Conservation (phyloP, 2,329 filamentous ascomycete species). For the Alternaria sp. region DNA sequence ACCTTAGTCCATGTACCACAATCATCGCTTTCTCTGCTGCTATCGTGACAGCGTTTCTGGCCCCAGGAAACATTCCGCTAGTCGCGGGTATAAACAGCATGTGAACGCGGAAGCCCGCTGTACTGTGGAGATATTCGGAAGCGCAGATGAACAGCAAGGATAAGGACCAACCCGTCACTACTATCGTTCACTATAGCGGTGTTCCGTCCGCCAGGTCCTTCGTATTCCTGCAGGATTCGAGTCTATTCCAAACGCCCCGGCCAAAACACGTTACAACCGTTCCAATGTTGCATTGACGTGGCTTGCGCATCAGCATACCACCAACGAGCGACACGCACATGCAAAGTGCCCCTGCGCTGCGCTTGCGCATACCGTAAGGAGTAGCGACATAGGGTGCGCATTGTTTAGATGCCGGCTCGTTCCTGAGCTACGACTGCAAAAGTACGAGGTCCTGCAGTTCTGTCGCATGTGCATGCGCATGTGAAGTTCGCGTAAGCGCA, state of each 20-base stretch:
- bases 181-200: not conserved
- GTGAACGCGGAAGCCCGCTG: slow-evolving; percentile 1
- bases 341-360: not conserved
- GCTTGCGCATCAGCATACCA: not conserved
- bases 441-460: slow-evolving; percentile 12
- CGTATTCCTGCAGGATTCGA: not conserved
- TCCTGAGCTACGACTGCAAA: slow-evolving; percentile 14
- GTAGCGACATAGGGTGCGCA: slow-evolving; percentile 11
- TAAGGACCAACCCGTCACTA: not conserved
- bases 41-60: slow-evolving; percentile 9
- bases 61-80: slow-evolving; percentile 2
- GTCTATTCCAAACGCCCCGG: slow-evolving; percentile 2
- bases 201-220: slow-evolving; percentile 8
- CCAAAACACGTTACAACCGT: slow-evolving; percentile 9
- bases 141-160: slow-evolving; percentile 6
- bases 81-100: slow-evolving; percentile 12
- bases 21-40: slow-evolving; percentile 7
- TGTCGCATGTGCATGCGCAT: slow-evolving; percentile 17
- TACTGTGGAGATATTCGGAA: slow-evolving; percentile 7
- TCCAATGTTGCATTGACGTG: slow-evolving; percentile 20
- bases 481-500: slow-evolving; percentile 10
- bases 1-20: not conserved
- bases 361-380: slow-evolving; percentile 1
- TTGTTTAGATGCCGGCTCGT: slow-evolving; percentile 17
- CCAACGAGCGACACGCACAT: slow-evolving; percentile 3